Evolutionary conservation across 139 green algal genomes (phyloP).

Genomic region (Edaphochlamys debaryana): DNA sequence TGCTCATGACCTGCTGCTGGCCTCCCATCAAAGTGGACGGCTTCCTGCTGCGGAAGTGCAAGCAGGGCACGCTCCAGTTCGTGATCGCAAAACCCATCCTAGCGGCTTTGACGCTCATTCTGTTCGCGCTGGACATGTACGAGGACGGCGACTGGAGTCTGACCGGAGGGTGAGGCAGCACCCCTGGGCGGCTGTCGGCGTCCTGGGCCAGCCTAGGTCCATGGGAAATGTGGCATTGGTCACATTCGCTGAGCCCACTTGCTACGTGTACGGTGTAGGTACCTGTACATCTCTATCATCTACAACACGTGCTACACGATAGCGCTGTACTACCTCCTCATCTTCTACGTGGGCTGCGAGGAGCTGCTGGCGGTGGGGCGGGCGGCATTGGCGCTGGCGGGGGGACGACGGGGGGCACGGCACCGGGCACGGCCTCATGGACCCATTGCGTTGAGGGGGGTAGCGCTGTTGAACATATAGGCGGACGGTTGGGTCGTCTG

Average conservation of each 20-base stretch:
- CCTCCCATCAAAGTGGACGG: conserved; percentile 86
- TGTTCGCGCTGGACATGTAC: conserved; percentile 83
- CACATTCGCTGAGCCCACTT: too few species aligned
- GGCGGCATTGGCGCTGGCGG: too few species aligned
- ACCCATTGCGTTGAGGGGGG: too few species aligned
- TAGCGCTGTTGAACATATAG: too few species aligned
- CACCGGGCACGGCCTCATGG: too few species aligned
- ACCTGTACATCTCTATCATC: conserved; percentile 87
- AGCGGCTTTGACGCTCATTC: conserved; percentile 80
- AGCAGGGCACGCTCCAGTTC: conserved; percentile 95
- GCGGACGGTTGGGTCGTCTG: too few species aligned
- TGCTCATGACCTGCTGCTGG: conserved; percentile 92
- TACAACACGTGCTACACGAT: conserved; percentile 96
- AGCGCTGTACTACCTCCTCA: conserved; percentile 90
- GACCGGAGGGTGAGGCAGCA: conserved; percentile 59
- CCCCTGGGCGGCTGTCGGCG: too few species aligned
- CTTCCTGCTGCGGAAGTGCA: conserved; percentile 83
- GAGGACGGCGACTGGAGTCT: conserved; percentile 84
- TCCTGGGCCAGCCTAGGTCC: too few species aligned
- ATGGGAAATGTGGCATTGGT: background rate
- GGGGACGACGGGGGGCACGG: too few species aligned
- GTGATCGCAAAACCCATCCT: conserved; percentile 96
- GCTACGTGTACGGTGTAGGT: conserved; percentile 68
- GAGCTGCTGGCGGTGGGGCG: conserved; percentile 82
- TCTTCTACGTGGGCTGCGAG: conserved; percentile 95